These are phyloP conservation scores for Paulinella micropora DNA, from an alignment of 78 protist species.

Conservation along the genomic window DNA sequence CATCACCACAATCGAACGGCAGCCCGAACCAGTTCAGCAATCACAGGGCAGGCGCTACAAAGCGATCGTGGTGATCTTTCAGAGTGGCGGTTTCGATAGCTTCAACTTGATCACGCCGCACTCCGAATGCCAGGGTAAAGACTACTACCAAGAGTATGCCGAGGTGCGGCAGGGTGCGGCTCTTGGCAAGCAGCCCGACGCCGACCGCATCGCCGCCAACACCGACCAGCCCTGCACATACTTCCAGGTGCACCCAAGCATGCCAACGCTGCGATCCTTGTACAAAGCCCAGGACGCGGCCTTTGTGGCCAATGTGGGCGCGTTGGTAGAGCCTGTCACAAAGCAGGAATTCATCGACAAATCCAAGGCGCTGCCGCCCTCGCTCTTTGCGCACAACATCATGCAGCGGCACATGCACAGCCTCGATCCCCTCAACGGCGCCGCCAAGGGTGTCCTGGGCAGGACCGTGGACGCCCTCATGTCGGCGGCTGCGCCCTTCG, in stretches of 20 bases:
- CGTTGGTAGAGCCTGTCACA: background rate
- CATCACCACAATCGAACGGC: too few relatives aligned
- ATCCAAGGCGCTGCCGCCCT: background rate
- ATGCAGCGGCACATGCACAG: too few relatives aligned
- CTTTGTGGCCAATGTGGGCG: background rate
- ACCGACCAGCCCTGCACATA: background rate
- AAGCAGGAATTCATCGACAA: background rate
- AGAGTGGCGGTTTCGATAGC: background rate
- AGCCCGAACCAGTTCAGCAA: too few relatives aligned
- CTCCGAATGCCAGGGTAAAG: background rate
- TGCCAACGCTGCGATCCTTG: background rate
- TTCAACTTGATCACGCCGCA: background rate
- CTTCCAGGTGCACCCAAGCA: background rate
- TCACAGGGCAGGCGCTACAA: too few relatives aligned
- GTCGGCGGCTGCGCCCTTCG: too few relatives aligned
- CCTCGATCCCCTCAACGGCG: too few relatives aligned
- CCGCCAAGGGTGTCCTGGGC: too few relatives aligned
- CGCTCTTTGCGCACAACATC: slow-evolving; percentile 7
- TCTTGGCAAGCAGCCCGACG: background rate
- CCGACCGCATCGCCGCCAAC: background rate
- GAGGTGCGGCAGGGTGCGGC: background rate
- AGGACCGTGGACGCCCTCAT: too few relatives aligned
- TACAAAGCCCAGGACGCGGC: background rate
- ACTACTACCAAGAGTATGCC: background rate
- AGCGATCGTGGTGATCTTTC: background rate